Conservation (phyloP, 2,329 filamentous ascomycete species). For the Fusarium pseudocircinatum region DNA sequence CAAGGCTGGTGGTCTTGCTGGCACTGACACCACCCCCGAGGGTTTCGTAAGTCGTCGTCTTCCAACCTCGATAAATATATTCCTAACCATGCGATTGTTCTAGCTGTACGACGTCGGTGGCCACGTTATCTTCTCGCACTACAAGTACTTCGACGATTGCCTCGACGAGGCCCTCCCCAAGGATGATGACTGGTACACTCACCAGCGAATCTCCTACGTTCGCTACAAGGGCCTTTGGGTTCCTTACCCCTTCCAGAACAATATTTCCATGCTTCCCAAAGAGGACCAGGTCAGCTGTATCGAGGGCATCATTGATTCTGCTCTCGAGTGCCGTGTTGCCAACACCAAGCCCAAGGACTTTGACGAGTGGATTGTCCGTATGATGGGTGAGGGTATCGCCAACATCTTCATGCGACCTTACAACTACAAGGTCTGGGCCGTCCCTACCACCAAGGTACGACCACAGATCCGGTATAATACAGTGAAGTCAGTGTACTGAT, state of each 20-base stretch:
- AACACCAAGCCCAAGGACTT: conserved; percentile 96
- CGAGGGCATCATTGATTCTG: conserved; percentile 95
- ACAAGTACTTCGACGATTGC: conserved; percentile 99
- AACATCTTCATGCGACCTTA: conserved; percentile 99
- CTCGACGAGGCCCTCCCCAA: conserved; percentile 96
- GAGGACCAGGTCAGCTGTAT: conserved; percentile 96
- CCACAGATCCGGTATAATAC: not conserved
- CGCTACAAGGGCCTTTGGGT: conserved; percentile 97
- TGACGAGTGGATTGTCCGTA: conserved; percentile 97
- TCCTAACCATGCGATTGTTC: conserved; percentile 25
- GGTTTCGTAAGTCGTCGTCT: conserved; percentile 81
- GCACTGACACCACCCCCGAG: conserved; percentile 93
- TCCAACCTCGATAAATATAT: conserved; percentile 7
- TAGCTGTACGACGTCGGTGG: conserved; percentile 98
- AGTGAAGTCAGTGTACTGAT: conserved; percentile 16
- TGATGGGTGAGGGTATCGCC: conserved; percentile 88
- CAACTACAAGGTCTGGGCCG: conserved; percentile 99
- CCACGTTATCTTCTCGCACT: conserved; percentile 99
- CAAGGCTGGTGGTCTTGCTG: conserved; percentile 93
- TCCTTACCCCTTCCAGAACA: conserved; percentile 99
- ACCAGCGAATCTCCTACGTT: conserved; percentile 99
- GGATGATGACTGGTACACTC: conserved; percentile 94
- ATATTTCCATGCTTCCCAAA: conserved; percentile 97
- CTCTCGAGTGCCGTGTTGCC: conserved; percentile 84
- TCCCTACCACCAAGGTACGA: conserved; percentile 91